Evolutionary conservation across 108 stramenopile species (phyloP).

Genomic region (Aureococcus anophagefferens): DNA sequence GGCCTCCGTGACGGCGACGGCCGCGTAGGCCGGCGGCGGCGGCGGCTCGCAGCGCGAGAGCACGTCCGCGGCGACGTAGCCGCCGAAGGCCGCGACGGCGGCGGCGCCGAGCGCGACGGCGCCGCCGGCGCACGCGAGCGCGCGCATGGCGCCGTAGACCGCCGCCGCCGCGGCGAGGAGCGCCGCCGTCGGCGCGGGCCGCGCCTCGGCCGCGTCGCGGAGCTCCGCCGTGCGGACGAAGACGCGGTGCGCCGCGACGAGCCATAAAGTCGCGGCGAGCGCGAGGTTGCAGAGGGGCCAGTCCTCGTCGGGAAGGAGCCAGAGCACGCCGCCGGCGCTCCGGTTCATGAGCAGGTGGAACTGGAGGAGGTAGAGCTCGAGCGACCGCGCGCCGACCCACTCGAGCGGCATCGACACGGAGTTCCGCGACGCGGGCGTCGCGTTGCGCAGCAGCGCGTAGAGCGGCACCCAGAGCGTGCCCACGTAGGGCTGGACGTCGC

Average conservation of each 20-base stretch:
- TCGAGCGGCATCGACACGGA: slow-evolving; percentile 34
- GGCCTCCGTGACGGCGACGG: too few species aligned
- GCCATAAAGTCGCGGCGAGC: background rate
- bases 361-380: slow-evolving; percentile 55
- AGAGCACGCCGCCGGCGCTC: slow-evolving; percentile 46
- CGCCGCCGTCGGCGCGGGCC: background rate
- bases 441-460: slow-evolving; percentile 47
- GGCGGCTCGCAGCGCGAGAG: too few species aligned
- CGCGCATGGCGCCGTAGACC: background rate
- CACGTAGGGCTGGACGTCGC: slow-evolving; percentile 38
- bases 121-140: too few species aligned
- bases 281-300: slow-evolving; percentile 8
- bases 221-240: background rate
- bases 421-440: slow-evolving; percentile 27
- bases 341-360: slow-evolving; percentile 50
- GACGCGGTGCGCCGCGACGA: slow-evolving; percentile 1
- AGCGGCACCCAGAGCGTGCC: slow-evolving; percentile 37
- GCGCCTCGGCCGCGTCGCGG: background rate
- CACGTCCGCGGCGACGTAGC: too few species aligned
- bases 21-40: too few species aligned
- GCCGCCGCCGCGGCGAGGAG: background rate
- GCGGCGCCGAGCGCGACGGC: too few species aligned
- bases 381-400: slow-evolving; percentile 41
- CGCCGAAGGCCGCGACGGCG: too few species aligned
- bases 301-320: slow-evolving; percentile 21